Base-by-base conservation (phyloP, 2,329 filamentous ascomycete genomes). In the Penicillium vulpinum region DNA sequence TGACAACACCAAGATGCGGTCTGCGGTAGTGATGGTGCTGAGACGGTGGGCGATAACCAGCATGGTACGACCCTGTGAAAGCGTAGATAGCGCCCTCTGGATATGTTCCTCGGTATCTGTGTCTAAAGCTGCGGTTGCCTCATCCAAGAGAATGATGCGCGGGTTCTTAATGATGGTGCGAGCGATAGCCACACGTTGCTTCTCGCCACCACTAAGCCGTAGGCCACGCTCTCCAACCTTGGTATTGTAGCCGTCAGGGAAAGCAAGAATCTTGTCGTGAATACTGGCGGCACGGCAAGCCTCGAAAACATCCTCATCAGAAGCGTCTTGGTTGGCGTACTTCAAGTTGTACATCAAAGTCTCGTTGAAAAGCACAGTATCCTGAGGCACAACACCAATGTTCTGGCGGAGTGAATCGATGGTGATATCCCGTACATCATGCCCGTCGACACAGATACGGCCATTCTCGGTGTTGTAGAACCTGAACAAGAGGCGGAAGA, bases 381-480 rank as follows among this genome's bases (percentile, higher is more conserved):
- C 94, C 74, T 99, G 94, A 1, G 94, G 94, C 7, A 99, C 94
- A 41, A 99, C 93, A 24, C 94, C 94, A 68, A 99, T 97, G 71
- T 92, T 89, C 58, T 85, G 84, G 64, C 94, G 87, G 54, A 99
- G 82, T n/a, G 92, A 96, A 75, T 97, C 91, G 66, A 97, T 97
- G 1, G 91, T 96, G 57, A 96, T 79, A 63, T 92, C 87, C 72
- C 90, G 86, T 47, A 97, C 90, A 70, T 97, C 86, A 58, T 87
- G 84, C 8, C 89, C 91, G 70, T 97, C 94, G 53, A 99, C 81
- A 69, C 88, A 85, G 56, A 97, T 96, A 68, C 81, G 86, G 35
- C 94, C 94, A 50, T 86, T 83, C 51, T 87, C 82, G 53, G 88
- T 85, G 70, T 97, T 95, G 80, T 97, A 99, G 76, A 97, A 99